phyloP scores from a whole-genome alignment of 2,329 filamentous ascomycete genomes.

The Colletotrichum australisinense region DNA sequence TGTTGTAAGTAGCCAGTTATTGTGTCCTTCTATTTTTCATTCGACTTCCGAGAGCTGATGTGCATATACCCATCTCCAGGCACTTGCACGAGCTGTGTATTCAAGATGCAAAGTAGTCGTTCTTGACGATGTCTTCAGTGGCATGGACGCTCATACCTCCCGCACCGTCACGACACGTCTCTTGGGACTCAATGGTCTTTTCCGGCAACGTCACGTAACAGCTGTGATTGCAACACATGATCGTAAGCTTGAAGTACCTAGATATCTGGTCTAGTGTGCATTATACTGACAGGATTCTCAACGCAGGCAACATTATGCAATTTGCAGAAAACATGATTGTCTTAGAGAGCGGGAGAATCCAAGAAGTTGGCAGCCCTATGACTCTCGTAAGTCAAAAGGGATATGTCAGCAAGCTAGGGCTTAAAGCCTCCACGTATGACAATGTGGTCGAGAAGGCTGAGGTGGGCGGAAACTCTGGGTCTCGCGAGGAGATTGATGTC shows the following conservation, averaged over 20 bases:
- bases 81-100: slow-evolving; percentile 18
- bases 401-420: neutral
- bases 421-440: neutral
- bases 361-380: neutral
- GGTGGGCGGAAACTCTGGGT: neutral
- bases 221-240: slow-evolving; percentile 16
- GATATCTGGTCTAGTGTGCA: neutral
- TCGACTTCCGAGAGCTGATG: too few relatives aligned
- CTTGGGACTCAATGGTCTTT: neutral
- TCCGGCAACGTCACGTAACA: neutral
- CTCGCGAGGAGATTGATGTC: neutral
- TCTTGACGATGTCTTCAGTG: slow-evolving; percentile 29
- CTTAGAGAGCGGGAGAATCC: neutral
- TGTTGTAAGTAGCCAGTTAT: neutral
- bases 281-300: neutral
- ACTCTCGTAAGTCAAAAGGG: neutral
- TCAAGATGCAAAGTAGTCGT: slow-evolving; percentile 2
- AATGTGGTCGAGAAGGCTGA: neutral
- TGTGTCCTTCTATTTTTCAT: neutral
- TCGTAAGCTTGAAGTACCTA: neutral
- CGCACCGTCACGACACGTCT: neutral
- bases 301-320: slow-evolving; percentile 14
- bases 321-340: slow-evolving; percentile 7
- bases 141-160: slow-evolving; percentile 20
- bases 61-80: neutral